A percentile compares a stretch with the other conserved stretches of the same genome.
phyloP scores from a whole-genome alignment of 139 green algal genomes.

The Coccomyxa sp. region DNA sequence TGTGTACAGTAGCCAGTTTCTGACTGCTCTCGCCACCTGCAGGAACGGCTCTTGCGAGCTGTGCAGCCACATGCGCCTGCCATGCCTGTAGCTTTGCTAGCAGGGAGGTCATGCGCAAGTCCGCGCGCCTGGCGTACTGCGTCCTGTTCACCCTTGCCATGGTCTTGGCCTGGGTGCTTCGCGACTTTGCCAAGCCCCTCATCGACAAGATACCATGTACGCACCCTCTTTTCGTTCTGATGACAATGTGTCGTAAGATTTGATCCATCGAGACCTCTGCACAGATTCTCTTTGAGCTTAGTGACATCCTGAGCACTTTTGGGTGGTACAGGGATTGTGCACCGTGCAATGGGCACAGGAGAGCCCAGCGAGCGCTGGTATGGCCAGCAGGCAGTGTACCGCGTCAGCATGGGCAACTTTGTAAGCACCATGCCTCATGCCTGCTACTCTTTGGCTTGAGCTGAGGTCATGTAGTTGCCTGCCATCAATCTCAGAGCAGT shows the following conservation, averaged over 20 bases:
- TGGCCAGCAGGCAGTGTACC: slow-evolving; percentile 93
- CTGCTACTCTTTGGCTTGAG: background rate
- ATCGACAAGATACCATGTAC: slow-evolving; percentile 91
- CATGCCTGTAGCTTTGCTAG: slow-evolving; percentile 38
- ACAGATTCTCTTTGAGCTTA: background rate
- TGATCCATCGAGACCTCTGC: background rate
- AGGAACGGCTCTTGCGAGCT: slow-evolving; percentile 15
- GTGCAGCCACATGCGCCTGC: slow-evolving; percentile 25
- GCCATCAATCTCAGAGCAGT: no score
- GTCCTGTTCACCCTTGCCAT: slow-evolving; percentile 88
- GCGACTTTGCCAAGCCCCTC: slow-evolving; percentile 91
- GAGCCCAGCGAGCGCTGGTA: slow-evolving; percentile 78
- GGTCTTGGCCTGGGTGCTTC: slow-evolving; percentile 78
- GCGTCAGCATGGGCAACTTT: slow-evolving; percentile 91
- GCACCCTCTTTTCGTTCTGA: slow-evolving; percentile 2
- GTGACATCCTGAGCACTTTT: background rate
- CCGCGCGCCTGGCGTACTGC: slow-evolving; percentile 70
- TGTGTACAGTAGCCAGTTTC: no score
- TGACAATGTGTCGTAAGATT: background rate
- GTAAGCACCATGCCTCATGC: no score
- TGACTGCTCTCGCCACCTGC: no score
- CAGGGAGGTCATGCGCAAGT: slow-evolving; percentile 50
- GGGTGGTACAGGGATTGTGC: slow-evolving; percentile 52
- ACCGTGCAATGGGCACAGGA: slow-evolving; percentile 11
- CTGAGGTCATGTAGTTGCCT: background rate